Base-by-base conservation (phyloP, 257 asterid species). In the Rauvolfia tetraphylla region DNA sequence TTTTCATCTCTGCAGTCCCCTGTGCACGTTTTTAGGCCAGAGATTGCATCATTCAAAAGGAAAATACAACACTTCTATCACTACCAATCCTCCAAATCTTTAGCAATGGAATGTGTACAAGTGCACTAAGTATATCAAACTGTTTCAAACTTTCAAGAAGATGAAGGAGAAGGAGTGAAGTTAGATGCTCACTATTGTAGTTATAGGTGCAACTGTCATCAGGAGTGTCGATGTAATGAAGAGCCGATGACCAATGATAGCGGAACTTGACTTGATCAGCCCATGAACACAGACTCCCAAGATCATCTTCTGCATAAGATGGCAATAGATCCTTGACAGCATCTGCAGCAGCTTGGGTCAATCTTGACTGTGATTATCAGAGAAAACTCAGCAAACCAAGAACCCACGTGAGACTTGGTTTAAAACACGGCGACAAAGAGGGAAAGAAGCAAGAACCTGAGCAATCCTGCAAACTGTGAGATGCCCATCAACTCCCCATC, bases 401-500 rank as follows among this genome's bases (percentile, higher is more conserved):
- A 46, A 9, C 12, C 31, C 72, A 22, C 27, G 25, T 34, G 7
- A 33, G 1, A 25, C 12, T 51, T 15, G 17, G 44, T 15, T 42
- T 13, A 0, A 72, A 49, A 71, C 17, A 31, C 0, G 39, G 48
- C 0, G 8, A 2, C 13, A 54, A 65, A 17, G 18, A 22, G 41
- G 49, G 33, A 29, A 41, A 69, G 14, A 66, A 36, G 17, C 8
- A 66, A 38, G 56, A 79, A 92, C 97, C 96, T 91, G 95, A 70
- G 98, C 97, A 68, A 93, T 86, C 69, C 76, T 78, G 76, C 98
- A 93, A 6, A 86, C 83, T 10, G 86, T 86, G 81, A 88, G 85
- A 86, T 93, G 98, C 29, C 98, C 96, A 71, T 90, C 96, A n/a
- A 79, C 29, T 12, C 97, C 98, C 98, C 98, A 93, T 25, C 94